Conservation (phyloP, 2,329 filamentous ascomycete genomes). For the Botrytis hyacinthi region DNA sequence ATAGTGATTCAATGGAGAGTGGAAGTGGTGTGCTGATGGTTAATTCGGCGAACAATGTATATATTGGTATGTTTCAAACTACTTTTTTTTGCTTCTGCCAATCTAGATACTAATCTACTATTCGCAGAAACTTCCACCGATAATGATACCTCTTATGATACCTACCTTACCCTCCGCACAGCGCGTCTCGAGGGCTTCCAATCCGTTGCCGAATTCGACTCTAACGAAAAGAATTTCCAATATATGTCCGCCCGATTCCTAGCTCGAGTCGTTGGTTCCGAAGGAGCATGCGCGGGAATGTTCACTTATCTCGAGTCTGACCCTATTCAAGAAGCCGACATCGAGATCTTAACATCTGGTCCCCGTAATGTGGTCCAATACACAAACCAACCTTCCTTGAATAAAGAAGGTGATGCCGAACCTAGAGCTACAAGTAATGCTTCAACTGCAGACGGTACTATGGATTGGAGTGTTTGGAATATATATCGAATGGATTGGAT, state of each 20-base stretch:
- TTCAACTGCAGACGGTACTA: conserved; percentile 22
- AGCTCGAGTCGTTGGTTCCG: conserved; percentile 34
- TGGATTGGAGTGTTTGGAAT: conserved; percentile 36
- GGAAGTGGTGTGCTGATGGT: conserved; percentile 33
- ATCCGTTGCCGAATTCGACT: conserved; percentile 36
- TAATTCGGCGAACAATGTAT: conserved; percentile 36
- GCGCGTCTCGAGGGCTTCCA: conserved; percentile 33
- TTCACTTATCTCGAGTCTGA: conserved; percentile 35
- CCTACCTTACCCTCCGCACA: conserved; percentile 38
- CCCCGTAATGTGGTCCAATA: conserved; percentile 34
- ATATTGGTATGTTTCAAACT: conserved; percentile 30
- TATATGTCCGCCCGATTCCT: conserved; percentile 35
- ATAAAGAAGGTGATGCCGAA: conserved; percentile 28
- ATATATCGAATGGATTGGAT: conserved; percentile 38
- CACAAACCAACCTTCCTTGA: conserved; percentile 36
- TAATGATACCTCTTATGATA: conserved; percentile 27
- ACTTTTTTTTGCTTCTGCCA: background rate
- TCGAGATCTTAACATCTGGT: conserved; percentile 37
- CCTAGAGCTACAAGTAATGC: conserved; percentile 32
- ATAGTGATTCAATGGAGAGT: conserved; percentile 28
- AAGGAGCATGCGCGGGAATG: conserved; percentile 37
- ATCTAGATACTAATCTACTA: background rate
- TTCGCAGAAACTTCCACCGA: conserved; percentile 29
- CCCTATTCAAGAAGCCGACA: conserved; percentile 37
- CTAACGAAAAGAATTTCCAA: conserved; percentile 31